Evolutionary conservation across 441 rosid genomes (phyloP), one percentile per base, ranked within the genome.

Genomic region (Viola pubescens): DNA sequence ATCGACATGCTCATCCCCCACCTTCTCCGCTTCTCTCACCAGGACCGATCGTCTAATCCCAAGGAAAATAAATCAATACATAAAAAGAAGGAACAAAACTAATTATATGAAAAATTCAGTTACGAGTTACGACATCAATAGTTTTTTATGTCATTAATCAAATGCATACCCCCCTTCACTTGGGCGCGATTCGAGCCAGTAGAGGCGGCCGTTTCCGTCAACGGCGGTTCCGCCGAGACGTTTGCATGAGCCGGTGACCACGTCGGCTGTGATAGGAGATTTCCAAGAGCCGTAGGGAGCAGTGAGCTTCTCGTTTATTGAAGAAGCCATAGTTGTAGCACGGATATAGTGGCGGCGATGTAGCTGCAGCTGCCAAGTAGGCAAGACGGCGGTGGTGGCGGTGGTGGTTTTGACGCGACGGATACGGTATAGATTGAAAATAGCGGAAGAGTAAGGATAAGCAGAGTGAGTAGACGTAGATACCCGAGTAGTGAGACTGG

Each of bases 241-340:
- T 66, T 92, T 92, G 64, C 83, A 86, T 54, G 96, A 70, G 9
- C 96, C 96, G 48, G 98, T 86, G 67, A 87, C 91, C 14, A 81
- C 68, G 61, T 89, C 94, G 63, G 97, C 90, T 37, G 97, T 82
- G 78, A 92, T 82, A n/a, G 94, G 98, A 13, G 98, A 92, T 66
- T 80, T 86, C 98, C 97, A 92, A 14, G 97, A 84, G 60, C 98
- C 98, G 44, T 81, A 92, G 4, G 96, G 94, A 54, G 96, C 84
- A 2, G 79, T 76, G 54, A 72, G 54, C 66, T 72, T 78, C 61
- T 42, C 69, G 42, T 60, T 62, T 26, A 40, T 12, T 47, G 58
- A 78, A 59, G 77, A 59, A 45, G 78, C 61, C 80, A 73, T 74
- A 6, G 65, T 59, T 43, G 9, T 62, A 13, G 5, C 34, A 67